Evolutionary conservation across 805 yeast genomes (phyloP), one percentile per base, ranked within the genome.

Genomic region (Saccharomycopsis fibuligera): DNA sequence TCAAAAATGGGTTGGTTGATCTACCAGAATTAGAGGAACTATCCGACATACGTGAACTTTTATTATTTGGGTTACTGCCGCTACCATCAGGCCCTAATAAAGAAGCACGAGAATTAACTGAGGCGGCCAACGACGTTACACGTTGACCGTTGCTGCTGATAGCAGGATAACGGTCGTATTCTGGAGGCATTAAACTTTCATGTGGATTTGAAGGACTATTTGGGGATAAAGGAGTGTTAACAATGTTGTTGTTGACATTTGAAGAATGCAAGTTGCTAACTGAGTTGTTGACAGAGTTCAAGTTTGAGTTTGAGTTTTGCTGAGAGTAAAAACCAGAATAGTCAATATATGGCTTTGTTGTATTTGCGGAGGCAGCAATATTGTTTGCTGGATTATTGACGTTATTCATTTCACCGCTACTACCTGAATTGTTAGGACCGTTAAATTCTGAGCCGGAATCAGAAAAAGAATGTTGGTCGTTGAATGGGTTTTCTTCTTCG

Each of bases 121-220:
- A 70, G 1, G 56, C 48, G 10, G 79, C 72, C 35, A 38, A 29
- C 19, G 49, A 45, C n/a, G 48, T 37, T 63, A 70, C 63, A 3
- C 86, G 79, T 3, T 74, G 74, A 12, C 31, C 31, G 37, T 33
- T 33, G 14, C 37, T 16, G 19, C 19, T 65, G 53, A 79, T 68
- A 23, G 78, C 70, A 3, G 91, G 90, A 58, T 83, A 83, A 56
- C 89, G 69, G 62, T 82, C 87, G 57, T 68, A 82, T 48, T 76
- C 83, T 5, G 37, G 37, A 1, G 78, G 69, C 22, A 41, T 25
- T 45, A 31, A 30, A 25, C 35, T 37, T 23, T 45, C 43, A 30
- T 22, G 22, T 48, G 53, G 58, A 53, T 36, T 60, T 54, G 24
- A 60, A 56, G 46, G 63, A 57, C 42, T 49, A 38, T 44, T 45